Evolutionary conservation across 306 rosid species (phyloP), one percentile per base, ranked within the genome.

Genomic region (Acacia melanoxylon): DNA sequence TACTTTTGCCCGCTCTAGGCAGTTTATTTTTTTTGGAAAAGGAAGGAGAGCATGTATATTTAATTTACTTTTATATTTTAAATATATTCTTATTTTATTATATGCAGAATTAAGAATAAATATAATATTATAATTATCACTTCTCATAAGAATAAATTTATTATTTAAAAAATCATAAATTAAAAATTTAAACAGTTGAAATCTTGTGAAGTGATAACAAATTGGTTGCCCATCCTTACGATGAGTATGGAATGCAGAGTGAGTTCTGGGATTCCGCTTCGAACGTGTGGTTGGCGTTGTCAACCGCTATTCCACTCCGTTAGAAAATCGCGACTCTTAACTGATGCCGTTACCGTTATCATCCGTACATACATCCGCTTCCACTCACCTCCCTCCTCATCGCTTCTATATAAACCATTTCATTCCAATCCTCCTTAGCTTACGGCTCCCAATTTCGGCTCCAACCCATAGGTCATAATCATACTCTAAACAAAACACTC

Each of bases 281-380:
- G 20, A 83, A 49, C 90, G 80, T 81, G 88, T 80, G 90, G 91
- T 81, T 90, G 89, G 91, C 67, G 66, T 58, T 9, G 7, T 19
- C 48, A 72, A 61, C 70, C 80, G 77, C 67, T 0, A 22, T 10
- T n/a, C 27, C 10, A 19, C 37, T 42, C 80, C 81, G 88, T 80
- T 63, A 42, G 66, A 44, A 41, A 54, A 0, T 24, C 22, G 49
- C 58, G 58, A 24, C 7, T 25, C 42, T 20, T 46, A 4, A 10
- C 61, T 2, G 0, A 2, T 8, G 1, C 81, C 79, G 84, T 86
- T n/a, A 80, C 83, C 79, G 84, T 83, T 80, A 68, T 15, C 31
- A 3, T 69, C 44, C 83, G 19, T 41, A 42, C 74, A 20, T 44
- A n/a, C 6, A 20, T 24, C n/a, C 12, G 17, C n/a, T 71, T 44